phyloP scores from a whole-genome alignment of 768 basidiomycete genomes.

The Clathrus columnatus region DNA sequence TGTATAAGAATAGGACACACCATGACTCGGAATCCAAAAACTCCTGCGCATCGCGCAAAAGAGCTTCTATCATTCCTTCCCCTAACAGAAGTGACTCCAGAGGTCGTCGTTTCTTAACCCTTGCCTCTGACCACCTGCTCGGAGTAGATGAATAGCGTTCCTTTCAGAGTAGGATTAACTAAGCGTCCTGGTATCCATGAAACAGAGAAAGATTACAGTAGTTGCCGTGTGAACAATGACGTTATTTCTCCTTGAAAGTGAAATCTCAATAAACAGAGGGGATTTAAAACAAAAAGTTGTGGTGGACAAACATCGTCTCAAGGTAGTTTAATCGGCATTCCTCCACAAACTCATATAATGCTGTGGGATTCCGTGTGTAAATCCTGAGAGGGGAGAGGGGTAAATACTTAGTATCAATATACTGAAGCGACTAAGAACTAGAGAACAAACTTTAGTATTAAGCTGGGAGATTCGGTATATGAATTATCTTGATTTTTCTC shows the following conservation, averaged over 20 bases:
- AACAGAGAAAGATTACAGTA: background rate
- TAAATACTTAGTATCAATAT: too few relatives aligned
- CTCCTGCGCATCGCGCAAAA: constrained; percentile 43
- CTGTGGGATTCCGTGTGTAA: constrained; percentile 28
- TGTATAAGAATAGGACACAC: constrained; percentile 26
- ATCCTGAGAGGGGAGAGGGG: background rate
- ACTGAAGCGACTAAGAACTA: background rate
- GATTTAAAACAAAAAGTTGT: background rate
- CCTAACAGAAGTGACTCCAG: constrained; percentile 46
- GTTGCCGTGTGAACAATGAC: background rate
- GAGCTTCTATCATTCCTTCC: constrained; percentile 35
- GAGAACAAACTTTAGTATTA: background rate
- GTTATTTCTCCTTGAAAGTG: background rate
- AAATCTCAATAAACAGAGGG: background rate
- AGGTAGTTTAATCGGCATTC: constrained; percentile 33
- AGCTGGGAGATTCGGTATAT: background rate
- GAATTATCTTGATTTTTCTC: background rate
- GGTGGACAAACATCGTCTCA: constrained; percentile 20
- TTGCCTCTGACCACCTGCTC: constrained; percentile 26
- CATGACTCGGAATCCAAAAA: constrained; percentile 46
- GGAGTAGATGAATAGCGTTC: background rate
- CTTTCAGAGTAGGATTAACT: constrained; percentile 25
- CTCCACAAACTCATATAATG: constrained; percentile 34
- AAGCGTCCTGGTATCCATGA: background rate
- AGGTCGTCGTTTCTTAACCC: constrained; percentile 39